Conservation (phyloP, 208 protist genomes). For the Herpetomonas samuelpessoai region DNA sequence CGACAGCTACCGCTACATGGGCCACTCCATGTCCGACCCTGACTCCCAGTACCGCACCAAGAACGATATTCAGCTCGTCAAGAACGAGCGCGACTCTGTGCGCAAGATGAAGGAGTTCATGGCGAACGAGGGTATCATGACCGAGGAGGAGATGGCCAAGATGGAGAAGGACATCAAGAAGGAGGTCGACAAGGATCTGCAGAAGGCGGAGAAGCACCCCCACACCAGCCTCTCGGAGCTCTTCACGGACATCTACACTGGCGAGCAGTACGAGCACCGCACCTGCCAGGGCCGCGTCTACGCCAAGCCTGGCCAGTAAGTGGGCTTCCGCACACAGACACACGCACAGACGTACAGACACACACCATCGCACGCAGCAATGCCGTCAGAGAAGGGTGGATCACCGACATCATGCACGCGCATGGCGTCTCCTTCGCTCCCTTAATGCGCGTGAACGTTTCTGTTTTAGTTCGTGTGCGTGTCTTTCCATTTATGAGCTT, state of each 20-base stretch:
- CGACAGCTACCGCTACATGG: slow-evolving; percentile 96
- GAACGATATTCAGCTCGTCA: slow-evolving; percentile 93
- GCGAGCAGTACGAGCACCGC: slow-evolving; percentile 79
- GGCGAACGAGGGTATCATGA: slow-evolving; percentile 84
- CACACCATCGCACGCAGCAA: background rate
- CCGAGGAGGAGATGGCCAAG: slow-evolving; percentile 93
- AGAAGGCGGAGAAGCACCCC: slow-evolving; percentile 76
- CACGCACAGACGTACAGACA: background rate
- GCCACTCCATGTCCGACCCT: slow-evolving; percentile 98
- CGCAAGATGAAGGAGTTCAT: slow-evolving; percentile 84
- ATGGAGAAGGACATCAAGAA: slow-evolving; percentile 89
- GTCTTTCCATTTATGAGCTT: no score
- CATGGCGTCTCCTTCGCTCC: no score
- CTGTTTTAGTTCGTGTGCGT: no score
- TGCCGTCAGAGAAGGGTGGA: no score
- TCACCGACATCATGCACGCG: no score
- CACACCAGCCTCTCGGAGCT: slow-evolving; percentile 74
- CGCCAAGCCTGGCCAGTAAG: slow-evolving; percentile 35
- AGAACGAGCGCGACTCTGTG: slow-evolving; percentile 90
- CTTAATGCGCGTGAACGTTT: no score
- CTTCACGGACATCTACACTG: slow-evolving; percentile 90
- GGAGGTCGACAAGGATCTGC: slow-evolving; percentile 92
- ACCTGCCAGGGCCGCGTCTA: slow-evolving; percentile 84
- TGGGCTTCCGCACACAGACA: slow-evolving; percentile 4
- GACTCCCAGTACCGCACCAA: slow-evolving; percentile 96